Percentiles rank a stretch among this genome's conserved stretches.
phyloP scores from a whole-genome alignment of 2,329 filamentous ascomycete genomes.

The Thelonectria discophora region DNA sequence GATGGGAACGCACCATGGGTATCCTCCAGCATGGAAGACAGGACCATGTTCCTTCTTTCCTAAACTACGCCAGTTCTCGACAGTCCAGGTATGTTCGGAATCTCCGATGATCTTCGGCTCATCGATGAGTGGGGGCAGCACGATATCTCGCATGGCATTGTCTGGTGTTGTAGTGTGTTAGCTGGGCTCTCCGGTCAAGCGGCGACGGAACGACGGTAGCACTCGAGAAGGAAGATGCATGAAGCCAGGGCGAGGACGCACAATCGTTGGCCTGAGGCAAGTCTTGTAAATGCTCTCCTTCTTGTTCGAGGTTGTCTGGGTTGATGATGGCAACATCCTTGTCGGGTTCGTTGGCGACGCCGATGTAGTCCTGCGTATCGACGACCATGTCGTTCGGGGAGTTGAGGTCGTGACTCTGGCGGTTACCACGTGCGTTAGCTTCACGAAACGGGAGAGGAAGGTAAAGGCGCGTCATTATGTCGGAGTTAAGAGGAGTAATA shows the following conservation, averaged over 20 bases:
- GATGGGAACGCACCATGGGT: slow-evolving; percentile 75
- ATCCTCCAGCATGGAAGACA: slow-evolving; percentile 83
- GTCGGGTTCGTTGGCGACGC: slow-evolving; percentile 58
- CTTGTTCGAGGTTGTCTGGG: slow-evolving; percentile 60
- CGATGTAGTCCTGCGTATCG: slow-evolving; percentile 64
- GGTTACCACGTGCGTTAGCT: slow-evolving; percentile 40
- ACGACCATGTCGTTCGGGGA: slow-evolving; percentile 67
- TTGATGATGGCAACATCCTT: slow-evolving; percentile 65
- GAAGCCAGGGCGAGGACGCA: slow-evolving; percentile 48
- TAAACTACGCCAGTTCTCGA: slow-evolving; percentile 81
- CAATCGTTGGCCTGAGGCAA: slow-evolving; percentile 62
- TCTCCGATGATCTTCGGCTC: slow-evolving; percentile 85
- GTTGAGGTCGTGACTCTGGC: slow-evolving; percentile 62
- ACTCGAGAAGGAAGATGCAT: not conserved
- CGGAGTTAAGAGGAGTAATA: slow-evolving; percentile 31
- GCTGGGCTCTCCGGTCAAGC: slow-evolving; percentile 20
- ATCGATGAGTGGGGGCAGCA: slow-evolving; percentile 75
- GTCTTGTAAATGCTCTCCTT: slow-evolving; percentile 58
- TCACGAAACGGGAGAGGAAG: slow-evolving; percentile 33
- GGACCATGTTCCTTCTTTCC: slow-evolving; percentile 87
- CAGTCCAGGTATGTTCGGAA: slow-evolving; percentile 82
- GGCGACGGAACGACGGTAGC: slow-evolving; percentile 18
- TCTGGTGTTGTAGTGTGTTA: slow-evolving; percentile 56
- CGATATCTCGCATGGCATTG: slow-evolving; percentile 84
- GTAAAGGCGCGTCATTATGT: slow-evolving; percentile 34